These are phyloP conservation scores for Flaveria trinervia DNA, from an alignment of 129 eudicot genomes.

Conservation along the genomic window DNA sequence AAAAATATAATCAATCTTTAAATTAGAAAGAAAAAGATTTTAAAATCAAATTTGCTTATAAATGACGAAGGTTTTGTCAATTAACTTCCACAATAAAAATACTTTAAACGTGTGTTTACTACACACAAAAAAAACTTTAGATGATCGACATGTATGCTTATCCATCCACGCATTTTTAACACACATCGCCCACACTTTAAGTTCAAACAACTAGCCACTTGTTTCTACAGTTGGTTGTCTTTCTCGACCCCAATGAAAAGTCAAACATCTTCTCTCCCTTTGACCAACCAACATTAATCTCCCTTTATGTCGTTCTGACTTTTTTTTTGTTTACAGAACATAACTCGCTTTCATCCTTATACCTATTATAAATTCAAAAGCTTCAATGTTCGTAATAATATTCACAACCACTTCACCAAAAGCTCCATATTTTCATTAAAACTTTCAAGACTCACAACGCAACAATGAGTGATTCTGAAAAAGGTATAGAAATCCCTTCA, in stretches of 20 bases:
- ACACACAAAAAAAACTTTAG: too few relatives aligned
- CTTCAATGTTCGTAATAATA: background rate
- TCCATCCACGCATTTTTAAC: slow-evolving; percentile 26
- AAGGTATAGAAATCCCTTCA: slow-evolving; percentile 54
- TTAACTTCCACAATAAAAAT: background rate
- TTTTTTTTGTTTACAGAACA: slow-evolving; percentile 20
- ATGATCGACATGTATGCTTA: slow-evolving; percentile 10
- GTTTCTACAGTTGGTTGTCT: background rate
- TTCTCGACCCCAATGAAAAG: slow-evolving; percentile 17
- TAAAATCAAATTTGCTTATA: too few relatives aligned
- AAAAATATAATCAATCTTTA: too few relatives aligned
- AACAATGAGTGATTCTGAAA: slow-evolving; percentile 28
- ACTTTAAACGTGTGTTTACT: background rate
- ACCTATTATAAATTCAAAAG: slow-evolving; percentile 19
- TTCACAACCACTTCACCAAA: slow-evolving; percentile 26
- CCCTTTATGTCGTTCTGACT: background rate
- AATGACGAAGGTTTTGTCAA: background rate
- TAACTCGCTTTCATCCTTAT: too few relatives aligned
- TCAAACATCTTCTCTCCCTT: slow-evolving; percentile 9
- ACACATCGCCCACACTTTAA: slow-evolving; percentile 31
- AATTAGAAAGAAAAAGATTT: too few relatives aligned
- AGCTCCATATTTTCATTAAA: slow-evolving; percentile 10
- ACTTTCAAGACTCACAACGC: slow-evolving; percentile 7
- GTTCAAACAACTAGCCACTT: slow-evolving; percentile 16
- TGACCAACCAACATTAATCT: slow-evolving; percentile 18